phyloP scores from a whole-genome alignment of 805 yeast species.

The Lipomyces spencermartinsiae region DNA sequence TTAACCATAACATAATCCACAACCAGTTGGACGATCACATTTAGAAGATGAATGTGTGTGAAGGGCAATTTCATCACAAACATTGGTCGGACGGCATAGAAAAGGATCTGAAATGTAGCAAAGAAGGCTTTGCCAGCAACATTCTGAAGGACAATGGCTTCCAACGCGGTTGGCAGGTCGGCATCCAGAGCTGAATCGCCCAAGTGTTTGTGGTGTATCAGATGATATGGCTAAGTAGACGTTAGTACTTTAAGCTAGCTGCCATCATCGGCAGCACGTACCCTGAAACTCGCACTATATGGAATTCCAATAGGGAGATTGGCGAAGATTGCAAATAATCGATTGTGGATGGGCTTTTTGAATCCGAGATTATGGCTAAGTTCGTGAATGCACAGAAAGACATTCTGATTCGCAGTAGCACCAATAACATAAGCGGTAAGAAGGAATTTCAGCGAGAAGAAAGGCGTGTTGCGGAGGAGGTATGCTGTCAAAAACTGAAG shows the following conservation, averaged over 20 bases:
- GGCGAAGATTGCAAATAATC: slow-evolving; percentile 74
- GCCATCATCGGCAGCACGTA: slow-evolving; percentile 15
- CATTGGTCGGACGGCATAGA: slow-evolving; percentile 91
- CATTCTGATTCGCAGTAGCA: slow-evolving; percentile 83
- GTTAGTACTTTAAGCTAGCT: not conserved
- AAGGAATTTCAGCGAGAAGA: slow-evolving; percentile 62
- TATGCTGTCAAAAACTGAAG: slow-evolving; percentile 74
- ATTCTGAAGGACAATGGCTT: slow-evolving; percentile 74
- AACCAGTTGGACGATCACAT: slow-evolving; percentile 60
- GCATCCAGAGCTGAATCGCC: slow-evolving; percentile 87
- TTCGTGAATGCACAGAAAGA: slow-evolving; percentile 88
- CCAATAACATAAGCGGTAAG: slow-evolving; percentile 77
- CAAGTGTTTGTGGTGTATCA: slow-evolving; percentile 85
- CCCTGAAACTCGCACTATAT: slow-evolving; percentile 80
- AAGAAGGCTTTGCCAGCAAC: slow-evolving; percentile 88
- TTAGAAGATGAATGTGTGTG: slow-evolving; percentile 75
- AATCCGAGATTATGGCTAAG: slow-evolving; percentile 84
- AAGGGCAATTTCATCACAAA: slow-evolving; percentile 76
- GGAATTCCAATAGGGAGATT: slow-evolving; percentile 91
- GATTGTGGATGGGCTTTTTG: slow-evolving; percentile 76
- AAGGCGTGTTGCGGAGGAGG: slow-evolving; percentile 60
- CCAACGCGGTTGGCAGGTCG: slow-evolving; percentile 82
- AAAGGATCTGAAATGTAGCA: slow-evolving; percentile 82
- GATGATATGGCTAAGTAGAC: slow-evolving; percentile 70
- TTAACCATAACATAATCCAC: slow-evolving; percentile 65